Evolutionary conservation across 352 stramenopile species (phyloP).

Genomic region (Globisporangium uncinulatum): DNA sequence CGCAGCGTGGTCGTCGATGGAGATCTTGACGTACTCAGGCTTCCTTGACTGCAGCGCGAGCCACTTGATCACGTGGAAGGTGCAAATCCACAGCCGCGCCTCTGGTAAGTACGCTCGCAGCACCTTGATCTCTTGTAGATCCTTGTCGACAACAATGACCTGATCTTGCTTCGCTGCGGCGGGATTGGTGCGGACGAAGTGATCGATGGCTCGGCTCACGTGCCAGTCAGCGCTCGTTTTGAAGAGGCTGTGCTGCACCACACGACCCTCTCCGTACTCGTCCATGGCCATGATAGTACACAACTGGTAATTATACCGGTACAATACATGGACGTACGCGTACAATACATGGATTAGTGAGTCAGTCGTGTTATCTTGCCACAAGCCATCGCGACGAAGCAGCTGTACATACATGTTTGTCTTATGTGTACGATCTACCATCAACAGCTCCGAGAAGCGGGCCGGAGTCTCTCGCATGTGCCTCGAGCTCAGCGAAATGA

Average conservation of each 20-base stretch:
- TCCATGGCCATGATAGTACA: slow-evolving; percentile 9
- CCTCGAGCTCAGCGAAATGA: too few species aligned
- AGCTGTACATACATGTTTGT: too few species aligned
- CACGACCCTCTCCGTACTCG: slow-evolving; percentile 2
- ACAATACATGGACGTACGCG: too few species aligned
- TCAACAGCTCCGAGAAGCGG: too few species aligned
- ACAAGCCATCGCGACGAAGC: too few species aligned
- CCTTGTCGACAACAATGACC: slow-evolving; percentile 18
- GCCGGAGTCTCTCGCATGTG: too few species aligned
- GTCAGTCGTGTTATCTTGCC: too few species aligned
- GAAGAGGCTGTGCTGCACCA: slow-evolving; percentile 10
- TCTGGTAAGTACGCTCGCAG: neutral
- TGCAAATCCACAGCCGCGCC: too few species aligned
- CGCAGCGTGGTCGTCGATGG: too few species aligned
- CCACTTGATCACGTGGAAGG: too few species aligned
- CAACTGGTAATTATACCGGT: slow-evolving; percentile 6
- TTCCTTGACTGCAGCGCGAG: neutral
- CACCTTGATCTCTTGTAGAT: slow-evolving; percentile 11
- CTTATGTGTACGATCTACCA: too few species aligned
- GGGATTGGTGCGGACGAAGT: neutral
- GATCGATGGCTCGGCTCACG: slow-evolving; percentile 3
- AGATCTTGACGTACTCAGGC: neutral
- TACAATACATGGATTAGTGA: too few species aligned
- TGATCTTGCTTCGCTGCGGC: neutral
- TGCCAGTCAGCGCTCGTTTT: slow-evolving; percentile 12